Conservation (phyloP, 176 grass and related monocot genomes). For the Luzula sylvatica region DNA sequence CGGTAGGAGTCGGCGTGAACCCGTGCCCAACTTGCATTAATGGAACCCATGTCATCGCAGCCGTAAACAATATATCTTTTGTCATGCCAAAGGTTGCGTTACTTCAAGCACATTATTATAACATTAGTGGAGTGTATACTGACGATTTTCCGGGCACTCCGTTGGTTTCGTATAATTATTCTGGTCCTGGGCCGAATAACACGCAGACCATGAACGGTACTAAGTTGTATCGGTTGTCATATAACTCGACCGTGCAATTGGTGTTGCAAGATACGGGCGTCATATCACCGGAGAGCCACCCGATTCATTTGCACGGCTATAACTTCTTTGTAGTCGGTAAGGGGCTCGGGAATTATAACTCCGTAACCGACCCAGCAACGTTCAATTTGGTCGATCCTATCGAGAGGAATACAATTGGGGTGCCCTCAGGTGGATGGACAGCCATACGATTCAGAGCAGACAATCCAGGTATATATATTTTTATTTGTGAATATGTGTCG, state of each 20-base stretch:
- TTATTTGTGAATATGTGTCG: neutral
- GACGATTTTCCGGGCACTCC: slow-evolving; percentile 46
- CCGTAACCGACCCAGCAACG: slow-evolving; percentile 30
- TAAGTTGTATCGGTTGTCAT: slow-evolving; percentile 45
- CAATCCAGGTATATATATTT: slow-evolving; percentile 47
- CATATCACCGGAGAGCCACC: slow-evolving; percentile 58
- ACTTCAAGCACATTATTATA: slow-evolving; percentile 62
- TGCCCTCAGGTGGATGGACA: slow-evolving; percentile 55
- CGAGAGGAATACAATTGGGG: slow-evolving; percentile 55
- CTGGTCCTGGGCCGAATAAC: slow-evolving; percentile 49
- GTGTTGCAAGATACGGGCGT: slow-evolving; percentile 60
- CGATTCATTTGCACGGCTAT: slow-evolving; percentile 60
- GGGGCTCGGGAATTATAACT: slow-evolving; percentile 48
- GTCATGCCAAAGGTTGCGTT: slow-evolving; percentile 45
- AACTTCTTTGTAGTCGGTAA: slow-evolving; percentile 57
- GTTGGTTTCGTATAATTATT: slow-evolving; percentile 40
- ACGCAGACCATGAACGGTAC: slow-evolving; percentile 56
- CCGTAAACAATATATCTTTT: slow-evolving; percentile 57
- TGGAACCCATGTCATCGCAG: slow-evolving; percentile 24
- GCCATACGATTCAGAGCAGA: slow-evolving; percentile 62
- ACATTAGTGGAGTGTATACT: slow-evolving; percentile 47
- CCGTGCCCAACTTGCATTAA: slow-evolving; percentile 42
- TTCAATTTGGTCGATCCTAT: slow-evolving; percentile 64
- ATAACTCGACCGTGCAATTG: slow-evolving; percentile 53
- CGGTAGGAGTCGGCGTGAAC: slow-evolving; percentile 48